Evolutionary conservation across 176 grass and related monocot genomes (phyloP).

Genomic region (Carex littledalei): DNA sequence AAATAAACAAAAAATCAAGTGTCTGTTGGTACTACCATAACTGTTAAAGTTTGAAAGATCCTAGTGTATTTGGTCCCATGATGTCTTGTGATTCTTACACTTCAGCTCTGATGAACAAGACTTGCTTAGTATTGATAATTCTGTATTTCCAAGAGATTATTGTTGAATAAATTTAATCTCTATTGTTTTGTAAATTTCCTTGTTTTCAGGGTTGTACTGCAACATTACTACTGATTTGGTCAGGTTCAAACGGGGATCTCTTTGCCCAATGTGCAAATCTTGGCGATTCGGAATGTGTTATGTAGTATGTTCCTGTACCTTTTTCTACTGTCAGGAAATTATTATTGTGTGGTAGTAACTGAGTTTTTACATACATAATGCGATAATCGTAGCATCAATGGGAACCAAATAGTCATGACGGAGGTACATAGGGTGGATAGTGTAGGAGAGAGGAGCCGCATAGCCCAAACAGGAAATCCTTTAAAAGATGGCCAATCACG

Average conservation of each 20-base stretch:
- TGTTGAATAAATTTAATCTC: neutral
- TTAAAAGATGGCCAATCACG: conserved; percentile 70
- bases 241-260: conserved; percentile 49
- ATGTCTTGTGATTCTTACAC: neutral
- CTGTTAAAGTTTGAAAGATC: neutral
- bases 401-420: conserved; percentile 49
- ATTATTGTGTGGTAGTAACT: neutral
- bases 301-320: conserved; percentile 36
- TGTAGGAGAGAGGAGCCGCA: conserved; percentile 50
- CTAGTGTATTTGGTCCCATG: neutral
- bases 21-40: neutral
- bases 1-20: neutral
- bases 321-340: neutral
- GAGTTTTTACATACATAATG: neutral
- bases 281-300: conserved; percentile 75
- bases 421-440: conserved; percentile 83
- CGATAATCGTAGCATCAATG: conserved; percentile 41
- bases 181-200: conserved; percentile 7
- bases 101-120: neutral
- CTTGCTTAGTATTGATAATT: neutral
- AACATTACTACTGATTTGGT: conserved; percentile 79
- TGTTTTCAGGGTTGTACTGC: conserved; percentile 80
- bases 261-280: conserved; percentile 92
- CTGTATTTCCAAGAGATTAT: neutral
- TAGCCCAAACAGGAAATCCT: conserved; percentile 52